Percentiles rank a stretch among this genome's conserved stretches.
Conservation (phyloP, 371 early-diverging fungal genomes). For the Rhizopus sp. region DNA sequence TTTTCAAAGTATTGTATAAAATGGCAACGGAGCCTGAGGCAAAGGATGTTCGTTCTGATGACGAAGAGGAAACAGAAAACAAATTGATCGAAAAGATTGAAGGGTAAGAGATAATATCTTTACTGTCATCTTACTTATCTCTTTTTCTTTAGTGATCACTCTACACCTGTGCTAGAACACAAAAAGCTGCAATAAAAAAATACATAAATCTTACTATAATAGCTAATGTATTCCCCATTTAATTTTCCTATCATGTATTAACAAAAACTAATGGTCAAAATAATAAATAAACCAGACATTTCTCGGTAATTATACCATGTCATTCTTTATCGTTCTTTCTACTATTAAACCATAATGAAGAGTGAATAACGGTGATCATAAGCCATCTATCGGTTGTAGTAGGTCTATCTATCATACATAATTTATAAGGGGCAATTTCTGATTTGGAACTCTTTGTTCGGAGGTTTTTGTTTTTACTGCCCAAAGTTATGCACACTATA, state of each 20-base stretch:
- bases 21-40: slow-evolving; percentile 57
- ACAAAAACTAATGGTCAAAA: slow-evolving; percentile 1
- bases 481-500: too few species aligned
- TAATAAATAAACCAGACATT: slow-evolving; percentile 3
- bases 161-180: slow-evolving; percentile 14
- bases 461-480: too few species aligned
- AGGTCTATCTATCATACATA: too few species aligned
- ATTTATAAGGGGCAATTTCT: too few species aligned
- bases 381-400: too few species aligned
- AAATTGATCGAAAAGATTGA: slow-evolving; percentile 30
- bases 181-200: slow-evolving; percentile 8
- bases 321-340: slow-evolving; percentile 4
- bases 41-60: slow-evolving; percentile 67
- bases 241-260: slow-evolving; percentile 6
- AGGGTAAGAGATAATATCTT: slow-evolving; percentile 20
- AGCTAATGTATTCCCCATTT: neutral
- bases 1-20: slow-evolving; percentile 61
- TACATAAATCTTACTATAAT: slow-evolving; percentile 5
- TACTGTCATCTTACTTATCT: neutral
- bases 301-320: neutral
- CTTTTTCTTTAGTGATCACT: slow-evolving; percentile 24
- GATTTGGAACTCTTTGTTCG: too few species aligned
- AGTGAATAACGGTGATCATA: neutral
- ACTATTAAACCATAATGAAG: neutral
- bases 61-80: slow-evolving; percentile 45